phyloP scores from a whole-genome alignment of 306 rosid genomes.

The Lablab purpureus region DNA sequence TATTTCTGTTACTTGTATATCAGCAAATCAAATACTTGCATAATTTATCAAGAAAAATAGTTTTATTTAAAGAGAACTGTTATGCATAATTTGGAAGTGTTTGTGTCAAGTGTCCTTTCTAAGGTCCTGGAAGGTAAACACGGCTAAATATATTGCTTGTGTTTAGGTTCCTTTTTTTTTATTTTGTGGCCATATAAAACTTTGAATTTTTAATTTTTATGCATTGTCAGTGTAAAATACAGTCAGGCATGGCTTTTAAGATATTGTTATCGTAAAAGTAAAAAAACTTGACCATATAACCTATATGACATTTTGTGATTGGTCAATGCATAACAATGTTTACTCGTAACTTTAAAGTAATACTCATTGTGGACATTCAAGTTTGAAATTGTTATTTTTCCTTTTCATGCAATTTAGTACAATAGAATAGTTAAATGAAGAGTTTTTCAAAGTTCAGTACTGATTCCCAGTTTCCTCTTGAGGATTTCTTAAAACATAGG shows the following conservation, averaged over 20 bases:
- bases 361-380: slow-evolving; percentile 3
- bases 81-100: neutral
- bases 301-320: neutral
- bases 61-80: neutral
- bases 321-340: neutral
- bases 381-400: slow-evolving; percentile 34
- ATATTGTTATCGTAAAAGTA: neutral
- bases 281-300: neutral
- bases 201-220: neutral
- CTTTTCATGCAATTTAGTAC: slow-evolving; percentile 9
- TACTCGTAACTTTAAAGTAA: neutral
- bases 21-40: slow-evolving; percentile 21
- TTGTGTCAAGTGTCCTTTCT: slow-evolving; percentile 1
- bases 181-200: slow-evolving; percentile 5
- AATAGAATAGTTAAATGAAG: neutral
- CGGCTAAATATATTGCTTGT: slow-evolving; percentile 7
- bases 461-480: slow-evolving; percentile 5
- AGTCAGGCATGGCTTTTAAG: neutral
- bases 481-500: slow-evolving; percentile 2
- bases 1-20: slow-evolving; percentile 19
- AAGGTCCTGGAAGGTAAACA: slow-evolving; percentile 35
- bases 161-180: slow-evolving; percentile 9
- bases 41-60: slow-evolving; percentile 25
- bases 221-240: neutral
- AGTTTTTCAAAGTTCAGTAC: slow-evolving; percentile 33